These are phyloP conservation scores for Antitrichia curtipendula DNA, from an alignment of 225 moss, liverwort and hornwort genomes.

Conservation along the genomic window DNA sequence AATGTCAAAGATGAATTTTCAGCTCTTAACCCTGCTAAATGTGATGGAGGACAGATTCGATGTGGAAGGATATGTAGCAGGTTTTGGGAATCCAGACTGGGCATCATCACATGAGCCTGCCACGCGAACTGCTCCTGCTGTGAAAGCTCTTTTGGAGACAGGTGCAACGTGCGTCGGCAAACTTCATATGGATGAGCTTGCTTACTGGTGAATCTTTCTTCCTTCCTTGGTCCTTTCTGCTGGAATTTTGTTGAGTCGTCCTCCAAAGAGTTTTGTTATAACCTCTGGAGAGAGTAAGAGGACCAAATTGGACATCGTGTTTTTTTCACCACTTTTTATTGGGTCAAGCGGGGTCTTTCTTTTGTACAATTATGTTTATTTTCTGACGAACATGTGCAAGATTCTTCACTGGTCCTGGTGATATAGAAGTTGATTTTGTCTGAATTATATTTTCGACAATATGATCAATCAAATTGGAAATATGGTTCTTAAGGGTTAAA, in stretches of 20 bases:
- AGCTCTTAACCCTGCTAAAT: neutral
- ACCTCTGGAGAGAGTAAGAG: neutral
- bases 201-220: constrained; percentile 47
- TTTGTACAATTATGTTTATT: neutral
- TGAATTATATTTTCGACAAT: neutral
- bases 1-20: neutral
- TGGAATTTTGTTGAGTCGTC: neutral
- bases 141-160: constrained; percentile 54
- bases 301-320: neutral
- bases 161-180: constrained; percentile 92
- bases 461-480: neutral
- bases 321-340: neutral
- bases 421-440: neutral
- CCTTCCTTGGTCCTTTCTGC: neutral
- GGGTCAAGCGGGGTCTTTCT: neutral
- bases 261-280: neutral
- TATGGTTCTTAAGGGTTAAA: neutral
- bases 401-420: neutral
- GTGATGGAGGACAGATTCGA: constrained; percentile 61
- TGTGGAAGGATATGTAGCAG: constrained; percentile 65
- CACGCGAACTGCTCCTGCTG: constrained; percentile 50
- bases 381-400: neutral
- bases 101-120: constrained; percentile 60
- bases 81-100: constrained; percentile 96
- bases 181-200: constrained; percentile 94